Base-by-base conservation (phyloP, 106 monocot genomes). In the Alisma plantagoaquatica region DNA sequence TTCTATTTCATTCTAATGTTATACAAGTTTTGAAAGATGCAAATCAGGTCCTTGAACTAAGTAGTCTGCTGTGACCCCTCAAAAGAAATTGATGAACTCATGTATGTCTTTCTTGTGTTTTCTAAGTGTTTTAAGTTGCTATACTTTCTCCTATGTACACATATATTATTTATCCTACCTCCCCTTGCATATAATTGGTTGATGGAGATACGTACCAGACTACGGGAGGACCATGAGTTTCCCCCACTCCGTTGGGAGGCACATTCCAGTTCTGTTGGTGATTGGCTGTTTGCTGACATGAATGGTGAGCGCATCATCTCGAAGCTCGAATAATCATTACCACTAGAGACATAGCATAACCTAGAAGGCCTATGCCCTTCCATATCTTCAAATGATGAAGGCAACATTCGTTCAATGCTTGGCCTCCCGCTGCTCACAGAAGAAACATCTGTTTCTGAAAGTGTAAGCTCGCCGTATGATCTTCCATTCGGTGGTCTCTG, bases 381-480 rank as follows among this genome's bases (percentile, higher is more conserved):
- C 14, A 46, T 7, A 46, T 60, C 27, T 8, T 31, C 19, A 31
- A 29, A 44, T 14, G 2, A 46, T 4, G 60, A 46, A 16, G 62
- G 41, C 6, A 54, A 64, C 17, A 25, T 22, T 7, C 61, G 60
- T 2, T 81, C 80, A 11, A 56, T 32, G 51, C 81, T 87, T 16
- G 74, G 74, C 38, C 86, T 77, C 24, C 74, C 68, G 2, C 53
- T 53, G 57, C 86, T 81, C 17, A 81, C 73, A 26, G 65, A 81
- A 3, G 86, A 77, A 33, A 75, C 62, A 46, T 87, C 81, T 2
- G 46, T 60, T 10, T 78, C 78, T 21, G 43, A 16, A 27, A 44
- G 14, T 17, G 29, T 6, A 6, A 38, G 6, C 14, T 75, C 74
- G 27, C 47, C 24, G 21, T 50, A 62, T 6, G 65, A 53, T 48